Evolutionary conservation across 352 stramenopile genomes (phyloP).

Genomic region (Phytophthora pini): DNA sequence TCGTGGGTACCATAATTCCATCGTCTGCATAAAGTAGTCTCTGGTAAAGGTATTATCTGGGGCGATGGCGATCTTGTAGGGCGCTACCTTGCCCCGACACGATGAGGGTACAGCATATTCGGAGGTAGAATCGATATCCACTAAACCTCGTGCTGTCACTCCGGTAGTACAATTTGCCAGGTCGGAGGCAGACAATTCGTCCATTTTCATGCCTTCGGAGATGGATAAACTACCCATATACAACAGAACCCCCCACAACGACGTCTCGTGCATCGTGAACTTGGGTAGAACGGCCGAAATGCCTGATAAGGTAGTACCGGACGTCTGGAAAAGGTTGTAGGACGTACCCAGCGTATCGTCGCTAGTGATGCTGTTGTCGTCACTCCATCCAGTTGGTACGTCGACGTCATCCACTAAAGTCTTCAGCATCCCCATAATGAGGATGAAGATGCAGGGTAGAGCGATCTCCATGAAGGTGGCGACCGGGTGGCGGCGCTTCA

Average conservation of each 20-base stretch:
- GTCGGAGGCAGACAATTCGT: conserved; percentile 45
- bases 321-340: conserved; percentile 64
- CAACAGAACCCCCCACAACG: conserved; percentile 58
- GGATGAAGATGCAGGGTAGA: conserved; percentile 66
- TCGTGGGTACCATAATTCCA: conserved; percentile 63
- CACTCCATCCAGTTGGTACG: conserved; percentile 62
- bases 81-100: conserved; percentile 48
- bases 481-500: conserved; percentile 65
- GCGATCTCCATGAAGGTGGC: conserved; percentile 60
- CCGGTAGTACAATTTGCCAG: conserved; percentile 36
- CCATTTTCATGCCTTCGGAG: conserved; percentile 41
- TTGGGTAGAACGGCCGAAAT: conserved; percentile 43
- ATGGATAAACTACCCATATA: conserved; percentile 56
- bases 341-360: conserved; percentile 42
- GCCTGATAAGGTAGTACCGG: conserved; percentile 36
- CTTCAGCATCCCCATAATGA: conserved; percentile 68
- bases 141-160: conserved; percentile 37
- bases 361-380: conserved; percentile 19
- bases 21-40: conserved; percentile 71
- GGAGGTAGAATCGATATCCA: conserved; percentile 45
- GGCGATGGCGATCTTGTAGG: conserved; percentile 68
- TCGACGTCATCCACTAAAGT: conserved; percentile 47
- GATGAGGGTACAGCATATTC: conserved; percentile 39
- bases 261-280: conserved; percentile 63
- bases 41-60: conserved; percentile 70